Conservation (phyloP, 129 eudicot species). For the Saposhnikovia divaricata region DNA sequence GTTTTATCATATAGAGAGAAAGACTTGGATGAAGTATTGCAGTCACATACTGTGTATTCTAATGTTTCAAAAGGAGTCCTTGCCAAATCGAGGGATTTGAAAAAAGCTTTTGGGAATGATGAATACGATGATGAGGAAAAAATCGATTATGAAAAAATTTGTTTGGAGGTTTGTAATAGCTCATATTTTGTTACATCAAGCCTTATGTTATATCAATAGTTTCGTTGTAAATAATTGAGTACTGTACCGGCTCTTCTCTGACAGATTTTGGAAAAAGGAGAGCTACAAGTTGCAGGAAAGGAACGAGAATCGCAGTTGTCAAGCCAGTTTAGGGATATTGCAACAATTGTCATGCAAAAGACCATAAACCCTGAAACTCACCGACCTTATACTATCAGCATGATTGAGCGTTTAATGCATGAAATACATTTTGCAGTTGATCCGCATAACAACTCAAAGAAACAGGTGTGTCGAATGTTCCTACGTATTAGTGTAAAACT, state of each 20-base stretch:
- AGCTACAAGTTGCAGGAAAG: conserved; percentile 95
- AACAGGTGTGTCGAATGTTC: conserved; percentile 50
- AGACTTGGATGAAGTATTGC: too few species aligned
- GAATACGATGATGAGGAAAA: too few species aligned
- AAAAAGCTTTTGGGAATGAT: too few species aligned
- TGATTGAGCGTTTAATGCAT: conserved; percentile 99
- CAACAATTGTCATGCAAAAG: conserved; percentile 93
- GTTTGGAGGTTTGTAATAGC: too few species aligned
- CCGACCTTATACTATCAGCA: conserved; percentile 90
- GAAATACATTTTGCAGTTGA: conserved; percentile 96
- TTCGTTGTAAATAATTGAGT: too few species aligned
- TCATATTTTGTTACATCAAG: too few species aligned
- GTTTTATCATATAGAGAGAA: too few species aligned
- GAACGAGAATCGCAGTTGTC: conserved; percentile 88
- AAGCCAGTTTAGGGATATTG: conserved; percentile 90
- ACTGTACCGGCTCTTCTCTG: conserved; percentile 8
- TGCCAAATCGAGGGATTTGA: too few species aligned
- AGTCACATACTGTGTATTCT: too few species aligned
- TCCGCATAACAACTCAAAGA: conserved; percentile 90
- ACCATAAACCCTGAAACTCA: conserved; percentile 87
- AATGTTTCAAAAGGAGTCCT: too few species aligned
- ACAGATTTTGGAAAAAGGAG: conserved; percentile 96
- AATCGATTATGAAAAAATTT: too few species aligned
- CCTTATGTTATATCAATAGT: too few species aligned
- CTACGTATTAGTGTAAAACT: background rate